A percentile compares a stretch with the other conserved stretches of the same genome.
phyloP scores from a whole-genome alignment of 2,329 filamentous ascomycete species.

The Sporothrix protearum region DNA sequence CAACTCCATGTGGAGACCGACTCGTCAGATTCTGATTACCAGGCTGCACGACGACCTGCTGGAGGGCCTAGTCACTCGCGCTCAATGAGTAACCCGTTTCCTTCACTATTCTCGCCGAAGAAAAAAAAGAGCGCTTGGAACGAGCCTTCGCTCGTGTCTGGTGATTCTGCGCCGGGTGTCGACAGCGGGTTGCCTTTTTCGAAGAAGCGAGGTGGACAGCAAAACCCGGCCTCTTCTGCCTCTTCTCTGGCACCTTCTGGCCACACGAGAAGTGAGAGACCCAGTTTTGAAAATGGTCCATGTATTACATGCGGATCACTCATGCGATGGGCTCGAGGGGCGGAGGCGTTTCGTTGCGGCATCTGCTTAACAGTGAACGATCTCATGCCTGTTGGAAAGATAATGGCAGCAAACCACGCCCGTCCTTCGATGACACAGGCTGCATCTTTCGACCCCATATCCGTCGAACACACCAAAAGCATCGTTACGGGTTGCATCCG shows the following conservation, averaged over 20 bases:
- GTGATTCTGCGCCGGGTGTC: constrained; percentile 41
- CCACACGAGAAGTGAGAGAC: constrained; percentile 44
- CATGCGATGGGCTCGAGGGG: constrained; percentile 71
- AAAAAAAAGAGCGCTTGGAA: constrained; percentile 55
- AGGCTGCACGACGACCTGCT: constrained; percentile 31
- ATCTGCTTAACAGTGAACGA: constrained; percentile 85
- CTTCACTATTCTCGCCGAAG: constrained; percentile 61
- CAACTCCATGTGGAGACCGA: constrained; percentile 32
- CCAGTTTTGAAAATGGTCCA: constrained; percentile 61
- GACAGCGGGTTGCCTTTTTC: constrained; percentile 41
- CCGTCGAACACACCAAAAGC: constrained; percentile 55
- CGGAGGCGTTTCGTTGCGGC: constrained; percentile 75
- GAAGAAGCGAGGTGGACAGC: constrained; percentile 29
- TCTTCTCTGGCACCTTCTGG: neutral
- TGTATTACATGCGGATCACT: constrained; percentile 84
- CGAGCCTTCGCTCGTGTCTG: constrained; percentile 35
- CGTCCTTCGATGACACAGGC: neutral
- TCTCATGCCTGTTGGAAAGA: constrained; percentile 46
- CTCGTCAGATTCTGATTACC: constrained; percentile 43
- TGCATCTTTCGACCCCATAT: constrained; percentile 42
- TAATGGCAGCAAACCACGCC: neutral
- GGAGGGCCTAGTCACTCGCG: constrained; percentile 48
- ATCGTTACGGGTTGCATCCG: constrained; percentile 45
- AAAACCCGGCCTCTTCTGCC: neutral
- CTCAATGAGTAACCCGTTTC: constrained; percentile 78